Evolutionary conservation across 805 yeast genomes (phyloP).

Genomic region (Teunomyces tritomae): DNA sequence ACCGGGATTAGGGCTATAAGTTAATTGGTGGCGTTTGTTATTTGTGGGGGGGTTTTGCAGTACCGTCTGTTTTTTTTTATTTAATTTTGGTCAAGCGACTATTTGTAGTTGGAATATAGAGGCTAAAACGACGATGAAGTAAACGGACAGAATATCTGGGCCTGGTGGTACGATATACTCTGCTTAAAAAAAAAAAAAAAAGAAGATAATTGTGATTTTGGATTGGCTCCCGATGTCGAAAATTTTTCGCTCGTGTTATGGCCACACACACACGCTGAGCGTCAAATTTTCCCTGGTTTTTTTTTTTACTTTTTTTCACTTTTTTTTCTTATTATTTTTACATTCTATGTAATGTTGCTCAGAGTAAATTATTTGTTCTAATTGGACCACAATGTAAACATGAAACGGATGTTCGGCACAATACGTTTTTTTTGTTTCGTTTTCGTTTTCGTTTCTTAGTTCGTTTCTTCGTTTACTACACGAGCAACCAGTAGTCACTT

Average conservation of each 20-base stretch:
- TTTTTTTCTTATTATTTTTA: not conserved
- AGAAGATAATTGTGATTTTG: not conserved
- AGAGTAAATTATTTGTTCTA: not conserved
- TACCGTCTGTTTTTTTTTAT: too few species aligned
- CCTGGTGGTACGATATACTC: not conserved
- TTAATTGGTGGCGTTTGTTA: not conserved
- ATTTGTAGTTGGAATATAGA: not conserved
- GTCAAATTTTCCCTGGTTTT: not conserved
- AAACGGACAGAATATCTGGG: not conserved
- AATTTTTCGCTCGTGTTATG: slow-evolving; percentile 1
- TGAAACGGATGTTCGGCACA: not conserved
- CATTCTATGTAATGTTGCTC: not conserved
- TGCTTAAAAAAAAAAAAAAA: not conserved
- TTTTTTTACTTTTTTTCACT: not conserved
- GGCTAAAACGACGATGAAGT: not conserved
- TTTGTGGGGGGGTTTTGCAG: not conserved
- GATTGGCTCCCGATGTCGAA: not conserved
- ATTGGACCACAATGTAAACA: slow-evolving; percentile 2
- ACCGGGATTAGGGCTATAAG: slow-evolving; percentile 1
- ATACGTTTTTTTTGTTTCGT: too few species aligned
- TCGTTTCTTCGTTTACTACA: not conserved
- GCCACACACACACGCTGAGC: too few species aligned
- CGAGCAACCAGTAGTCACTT: too few species aligned
- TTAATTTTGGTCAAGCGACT: not conserved
- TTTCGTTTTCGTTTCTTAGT: too few species aligned